Base-by-base conservation (phyloP, 257 asterid species). In the Solanum virginianum region DNA sequence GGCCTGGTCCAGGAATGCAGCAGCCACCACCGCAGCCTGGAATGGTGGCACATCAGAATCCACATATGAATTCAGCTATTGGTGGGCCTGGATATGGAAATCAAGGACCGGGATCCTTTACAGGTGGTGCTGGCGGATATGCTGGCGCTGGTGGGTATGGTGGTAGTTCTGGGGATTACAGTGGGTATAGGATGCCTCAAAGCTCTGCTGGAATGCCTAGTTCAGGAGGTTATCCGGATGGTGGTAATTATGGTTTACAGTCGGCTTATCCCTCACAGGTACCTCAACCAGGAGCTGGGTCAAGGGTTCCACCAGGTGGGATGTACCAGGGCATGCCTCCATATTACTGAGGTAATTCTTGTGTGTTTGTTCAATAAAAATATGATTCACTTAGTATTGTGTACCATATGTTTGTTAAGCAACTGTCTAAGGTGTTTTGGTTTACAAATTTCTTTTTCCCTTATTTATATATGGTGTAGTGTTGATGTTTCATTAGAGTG, bases 251-350 rank as follows among this genome's bases (percentile, higher is more conserved):
- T 85, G 95, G 93, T 29, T 60, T 85, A 83, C 89, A 84, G 70
- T 8, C 92, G 0, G 70, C 88, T n/a, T 94, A 93, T 87, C 94
- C 91, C 6, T 62, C 96, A 49, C 98, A 92, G 87, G 88, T 85
- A 15, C 90, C 80, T 80, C 98, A 91, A 84, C 94, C 91, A 24
- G 93, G 92, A 56, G 85, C 89, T 8, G 98, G 95, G 18, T 93
- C 94, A 9, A 91, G 98, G 86, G 91, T 90, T 87, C 98, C 98
- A 7, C 87, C 94, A 39, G 91, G 92, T 81, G 91, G 91, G 24
- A 87, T 85, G 84, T 96, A 94, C 89, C 98, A 90, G 92, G 98
- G 98, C 22, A 90, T 92, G 93, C 98, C 95, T 7, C 98, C 97
- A 17, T 96, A 94, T 80, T 92, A 92, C 55, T 95, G 92, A 96